Percentiles rank a stretch among this genome's conserved stretches.
phyloP scores from a whole-genome alignment of 345 rosid genomes.

The Raphanus raphanistrum region DNA sequence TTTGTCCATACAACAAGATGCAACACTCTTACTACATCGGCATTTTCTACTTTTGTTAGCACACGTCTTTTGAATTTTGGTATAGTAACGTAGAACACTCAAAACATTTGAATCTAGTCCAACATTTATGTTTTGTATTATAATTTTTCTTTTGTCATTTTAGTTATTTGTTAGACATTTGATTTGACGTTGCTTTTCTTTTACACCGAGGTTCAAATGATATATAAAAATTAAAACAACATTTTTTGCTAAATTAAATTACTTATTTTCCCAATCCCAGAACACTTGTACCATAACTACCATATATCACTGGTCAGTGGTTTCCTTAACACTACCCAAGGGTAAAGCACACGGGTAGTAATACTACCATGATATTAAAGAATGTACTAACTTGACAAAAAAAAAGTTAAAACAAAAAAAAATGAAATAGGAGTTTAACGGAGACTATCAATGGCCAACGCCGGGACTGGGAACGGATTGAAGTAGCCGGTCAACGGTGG shows the following conservation, averaged over 20 bases:
- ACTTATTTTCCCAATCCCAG: not conserved
- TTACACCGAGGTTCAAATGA: not conserved
- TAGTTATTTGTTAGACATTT: not conserved
- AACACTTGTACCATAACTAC: not conserved
- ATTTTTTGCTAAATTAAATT: not conserved
- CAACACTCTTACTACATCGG: no score
- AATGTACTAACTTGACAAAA: not conserved
- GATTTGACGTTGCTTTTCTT: not conserved
- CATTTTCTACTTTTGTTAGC: no score
- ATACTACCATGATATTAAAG: not conserved
- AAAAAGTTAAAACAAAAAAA: not conserved
- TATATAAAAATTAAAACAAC: not conserved
- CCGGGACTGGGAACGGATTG: conserved; percentile 89
- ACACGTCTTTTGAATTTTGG: not conserved
- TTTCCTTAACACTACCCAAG: not conserved
- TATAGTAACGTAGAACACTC: not conserved
- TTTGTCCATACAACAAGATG: no score
- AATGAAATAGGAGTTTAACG: not conserved
- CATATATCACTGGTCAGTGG: not conserved
- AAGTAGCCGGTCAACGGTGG: conserved; percentile 57
- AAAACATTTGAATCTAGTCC: not conserved
- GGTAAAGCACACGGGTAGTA: not conserved
- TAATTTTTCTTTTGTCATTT: not conserved
- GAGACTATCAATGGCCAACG: conserved; percentile 52
- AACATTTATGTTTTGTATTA: not conserved